Evolutionary conservation across 805 yeast species (phyloP).

Genomic region (Candida suzukii): DNA sequence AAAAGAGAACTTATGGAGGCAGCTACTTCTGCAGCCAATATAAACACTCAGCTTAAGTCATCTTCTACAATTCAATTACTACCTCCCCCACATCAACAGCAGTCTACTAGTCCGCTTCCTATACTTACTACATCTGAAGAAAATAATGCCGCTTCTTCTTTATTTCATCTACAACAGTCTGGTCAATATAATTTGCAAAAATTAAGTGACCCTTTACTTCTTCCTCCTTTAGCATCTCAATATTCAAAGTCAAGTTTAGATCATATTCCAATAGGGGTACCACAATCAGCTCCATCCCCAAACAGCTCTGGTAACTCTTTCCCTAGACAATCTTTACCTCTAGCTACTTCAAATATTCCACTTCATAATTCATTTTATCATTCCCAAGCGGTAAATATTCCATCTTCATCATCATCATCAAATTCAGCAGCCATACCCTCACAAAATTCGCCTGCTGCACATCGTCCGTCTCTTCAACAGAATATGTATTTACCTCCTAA

Average conservation of each 20-base stretch:
- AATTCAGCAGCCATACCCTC: no score
- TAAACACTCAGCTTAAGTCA: no score
- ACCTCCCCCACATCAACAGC: background rate
- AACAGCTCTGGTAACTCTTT: background rate
- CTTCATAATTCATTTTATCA: no score
- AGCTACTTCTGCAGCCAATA: background rate
- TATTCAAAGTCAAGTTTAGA: background rate
- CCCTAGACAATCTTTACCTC: background rate
- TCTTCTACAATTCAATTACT: background rate
- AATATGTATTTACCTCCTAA: no score
- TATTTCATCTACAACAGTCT: constrained; percentile 9
- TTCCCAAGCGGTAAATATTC: no score
- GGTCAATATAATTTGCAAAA: background rate
- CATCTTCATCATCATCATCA: no score
- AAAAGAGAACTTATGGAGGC: background rate
- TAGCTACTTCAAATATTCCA: background rate
- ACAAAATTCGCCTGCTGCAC: no score
- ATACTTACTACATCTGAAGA: constrained; percentile 6
- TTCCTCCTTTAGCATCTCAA: constrained; percentile 5
- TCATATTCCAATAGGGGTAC: background rate
- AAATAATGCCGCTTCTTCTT: constrained; percentile 8
- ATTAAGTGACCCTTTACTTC: background rate
- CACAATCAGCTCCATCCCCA: background rate
- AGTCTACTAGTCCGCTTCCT: background rate
- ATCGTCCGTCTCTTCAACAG: no score